Evolutionary conservation across 305 asterid species (phyloP).

Genomic region (Solanum hybrid): DNA sequence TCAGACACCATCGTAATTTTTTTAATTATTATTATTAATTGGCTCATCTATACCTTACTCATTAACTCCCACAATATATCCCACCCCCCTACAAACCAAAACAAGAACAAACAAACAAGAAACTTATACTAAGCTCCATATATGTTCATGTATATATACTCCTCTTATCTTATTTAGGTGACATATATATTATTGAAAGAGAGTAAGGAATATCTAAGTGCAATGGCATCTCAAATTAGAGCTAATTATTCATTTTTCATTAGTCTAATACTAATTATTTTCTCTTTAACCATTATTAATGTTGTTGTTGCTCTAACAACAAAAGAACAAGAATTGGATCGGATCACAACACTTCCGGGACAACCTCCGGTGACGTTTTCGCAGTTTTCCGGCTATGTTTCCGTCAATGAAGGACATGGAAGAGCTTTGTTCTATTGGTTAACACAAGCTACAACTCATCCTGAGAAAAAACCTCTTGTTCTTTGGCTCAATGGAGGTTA

Average conservation of each 20-base stretch:
- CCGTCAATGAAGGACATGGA: conserved; percentile 51
- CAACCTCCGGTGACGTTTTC: conserved; percentile 62
- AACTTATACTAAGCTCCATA: background rate
- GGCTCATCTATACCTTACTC: too few species aligned
- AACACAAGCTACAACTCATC: conserved; percentile 39
- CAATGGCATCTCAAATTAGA: conserved; percentile 18
- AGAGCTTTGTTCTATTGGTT: conserved; percentile 77
- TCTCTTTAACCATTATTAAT: background rate
- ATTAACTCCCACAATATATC: background rate
- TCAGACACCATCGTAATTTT: background rate
- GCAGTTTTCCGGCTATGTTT: conserved; percentile 72
- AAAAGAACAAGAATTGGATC: conserved; percentile 46
- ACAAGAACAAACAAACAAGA: background rate
- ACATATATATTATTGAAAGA: background rate
- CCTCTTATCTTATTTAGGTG: background rate
- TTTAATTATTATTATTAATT: background rate
- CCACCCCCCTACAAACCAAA: background rate
- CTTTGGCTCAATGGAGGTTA: conserved; percentile 88
- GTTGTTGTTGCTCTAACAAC: conserved; percentile 11
- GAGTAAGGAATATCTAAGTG: background rate
- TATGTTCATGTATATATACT: background rate
- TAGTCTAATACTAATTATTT: too few species aligned
- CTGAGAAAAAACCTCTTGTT: conserved; percentile 46
- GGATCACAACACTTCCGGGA: conserved; percentile 47
- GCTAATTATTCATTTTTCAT: background rate